A percentile compares a stretch with the other conserved stretches of the same genome.
Evolutionary conservation across 2,329 filamentous ascomycete genomes (phyloP).

Genomic region (Fusarium chlamydosporum): DNA sequence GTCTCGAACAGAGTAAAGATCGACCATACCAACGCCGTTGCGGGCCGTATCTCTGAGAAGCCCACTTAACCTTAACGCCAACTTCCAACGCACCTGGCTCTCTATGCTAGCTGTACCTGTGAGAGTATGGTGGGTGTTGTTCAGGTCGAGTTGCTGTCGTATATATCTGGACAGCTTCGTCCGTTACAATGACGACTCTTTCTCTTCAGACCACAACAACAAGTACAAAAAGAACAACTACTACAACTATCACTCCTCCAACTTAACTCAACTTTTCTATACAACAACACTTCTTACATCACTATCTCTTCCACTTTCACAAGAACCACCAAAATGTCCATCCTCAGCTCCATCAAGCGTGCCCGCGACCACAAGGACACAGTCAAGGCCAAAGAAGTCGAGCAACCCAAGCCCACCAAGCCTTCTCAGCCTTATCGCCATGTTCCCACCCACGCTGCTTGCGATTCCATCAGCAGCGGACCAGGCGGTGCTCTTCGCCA

Average conservation of each 20-base stretch:
- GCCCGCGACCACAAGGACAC: conserved; percentile 70
- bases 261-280: neutral
- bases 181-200: conserved; percentile 11
- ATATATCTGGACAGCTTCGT: conserved; percentile 35
- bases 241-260: neutral
- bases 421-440: conserved; percentile 66
- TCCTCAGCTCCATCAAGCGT: conserved; percentile 68
- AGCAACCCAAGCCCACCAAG: conserved; percentile 62
- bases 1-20: conserved; percentile 42
- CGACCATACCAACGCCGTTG: conserved; percentile 37
- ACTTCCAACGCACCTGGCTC: conserved; percentile 26
- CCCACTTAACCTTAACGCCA: conserved; percentile 34
- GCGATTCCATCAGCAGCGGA: conserved; percentile 69
- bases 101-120: neutral
- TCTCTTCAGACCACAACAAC: conserved; percentile 13
- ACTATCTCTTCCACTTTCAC: conserved; percentile 6
- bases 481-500: conserved; percentile 65
- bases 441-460: conserved; percentile 72
- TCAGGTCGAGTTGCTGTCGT: neutral
- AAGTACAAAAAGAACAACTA: conserved; percentile 4
- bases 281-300: neutral
- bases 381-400: conserved; percentile 63
- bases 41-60: conserved; percentile 12
- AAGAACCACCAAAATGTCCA: conserved; percentile 62
- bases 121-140: conserved; percentile 1